Conservation (phyloP, 805 yeast genomes). For the Naumovozyma dairenensis region DNA sequence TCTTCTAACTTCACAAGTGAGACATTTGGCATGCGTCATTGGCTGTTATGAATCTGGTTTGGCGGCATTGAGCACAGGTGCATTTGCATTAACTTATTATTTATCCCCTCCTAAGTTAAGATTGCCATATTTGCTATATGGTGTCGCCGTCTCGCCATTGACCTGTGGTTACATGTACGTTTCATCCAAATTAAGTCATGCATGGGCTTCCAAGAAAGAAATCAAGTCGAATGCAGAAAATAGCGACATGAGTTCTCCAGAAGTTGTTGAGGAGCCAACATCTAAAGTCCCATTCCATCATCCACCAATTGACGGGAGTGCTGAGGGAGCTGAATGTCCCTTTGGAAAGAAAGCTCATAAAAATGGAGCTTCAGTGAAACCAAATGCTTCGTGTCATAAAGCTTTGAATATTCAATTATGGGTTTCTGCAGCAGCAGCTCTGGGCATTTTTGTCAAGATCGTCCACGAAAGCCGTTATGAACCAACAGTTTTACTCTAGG, state of each 20-base stretch:
- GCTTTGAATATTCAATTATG: no score
- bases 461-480: no score
- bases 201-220: neutral
- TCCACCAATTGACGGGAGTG: neutral
- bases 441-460: no score
- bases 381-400: no score
- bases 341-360: neutral
- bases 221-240: neutral
- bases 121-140: constrained; percentile 4
- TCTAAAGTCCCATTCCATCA: neutral
- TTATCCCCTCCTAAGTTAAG: constrained; percentile 2
- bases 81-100: constrained; percentile 43
- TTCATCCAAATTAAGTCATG: neutral
- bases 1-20: constrained; percentile 10
- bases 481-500: no score
- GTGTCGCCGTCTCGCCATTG: constrained; percentile 8
- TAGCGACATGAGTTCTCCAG: neutral
- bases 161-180: constrained; percentile 7
- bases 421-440: no score
- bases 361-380: no score
- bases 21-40: constrained; percentile 15
- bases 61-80: constrained; percentile 40
- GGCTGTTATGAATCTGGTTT: constrained; percentile 24
- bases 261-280: neutral
- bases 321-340: neutral